phyloP scores from a whole-genome alignment of 169 alveolate genomes.

The Theileria annulata region DNA sequence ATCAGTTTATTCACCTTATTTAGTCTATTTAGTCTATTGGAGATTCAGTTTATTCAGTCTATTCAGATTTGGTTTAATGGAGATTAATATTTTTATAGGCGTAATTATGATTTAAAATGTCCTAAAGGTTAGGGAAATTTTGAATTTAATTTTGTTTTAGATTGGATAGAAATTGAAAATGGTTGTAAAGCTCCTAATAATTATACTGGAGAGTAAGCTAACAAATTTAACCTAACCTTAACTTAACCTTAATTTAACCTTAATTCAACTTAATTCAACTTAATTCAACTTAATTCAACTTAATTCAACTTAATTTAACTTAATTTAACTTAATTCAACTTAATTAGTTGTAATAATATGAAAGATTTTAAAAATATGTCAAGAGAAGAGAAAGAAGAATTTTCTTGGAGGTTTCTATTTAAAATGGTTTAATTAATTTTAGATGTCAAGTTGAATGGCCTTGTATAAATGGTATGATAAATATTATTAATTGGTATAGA shows the following conservation, averaged over 20 bases:
- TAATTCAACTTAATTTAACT: neutral
- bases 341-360: constrained; percentile 15
- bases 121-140: constrained; percentile 44
- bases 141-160: neutral
- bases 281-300: no score
- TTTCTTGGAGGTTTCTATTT: constrained; percentile 34
- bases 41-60: no score
- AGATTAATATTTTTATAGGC: no score
- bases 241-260: constrained; percentile 21
- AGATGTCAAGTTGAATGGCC: constrained; percentile 79
- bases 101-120: constrained; percentile 44
- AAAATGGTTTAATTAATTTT: neutral
- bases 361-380: constrained; percentile 33
- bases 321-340: no score
- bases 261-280: neutral
- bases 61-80: no score
- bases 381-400: constrained; percentile 33
- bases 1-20: no score
- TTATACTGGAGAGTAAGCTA: constrained; percentile 36
- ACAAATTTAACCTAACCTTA: no score
- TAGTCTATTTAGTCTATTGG: no score
- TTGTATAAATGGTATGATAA: constrained; percentile 55
- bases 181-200: constrained; percentile 53
- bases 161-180: constrained; percentile 1
- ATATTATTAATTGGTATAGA: constrained; percentile 7